These are phyloP conservation scores for Tolypocladium inflatum DNA, from an alignment of 2,329 filamentous ascomycete species.

Conservation along the genomic window DNA sequence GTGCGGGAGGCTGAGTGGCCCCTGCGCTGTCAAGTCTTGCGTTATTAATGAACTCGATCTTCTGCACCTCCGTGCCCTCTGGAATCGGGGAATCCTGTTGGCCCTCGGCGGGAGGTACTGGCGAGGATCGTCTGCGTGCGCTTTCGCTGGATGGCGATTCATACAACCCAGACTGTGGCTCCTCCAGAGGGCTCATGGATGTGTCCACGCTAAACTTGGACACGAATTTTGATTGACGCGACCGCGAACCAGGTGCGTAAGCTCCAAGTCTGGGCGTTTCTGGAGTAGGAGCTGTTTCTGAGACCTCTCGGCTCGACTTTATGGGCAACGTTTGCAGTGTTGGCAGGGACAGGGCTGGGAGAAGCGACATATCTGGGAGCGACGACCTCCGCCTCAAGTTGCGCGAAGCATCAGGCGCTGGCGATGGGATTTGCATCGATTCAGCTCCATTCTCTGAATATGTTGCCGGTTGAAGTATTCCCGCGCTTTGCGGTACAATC, in stretches of 20 bases:
- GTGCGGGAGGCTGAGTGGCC: neutral
- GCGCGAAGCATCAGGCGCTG: neutral
- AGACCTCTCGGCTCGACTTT: neutral
- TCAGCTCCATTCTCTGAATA: neutral
- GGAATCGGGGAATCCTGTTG: neutral
- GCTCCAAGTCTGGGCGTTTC: neutral
- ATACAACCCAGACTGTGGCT: constrained; percentile 2
- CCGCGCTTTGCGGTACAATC: neutral
- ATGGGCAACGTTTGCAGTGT: neutral
- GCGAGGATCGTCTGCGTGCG: constrained; percentile 38
- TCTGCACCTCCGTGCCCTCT: neutral
- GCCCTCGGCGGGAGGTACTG: constrained; percentile 29
- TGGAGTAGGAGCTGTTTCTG: neutral
- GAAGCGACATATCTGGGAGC: neutral
- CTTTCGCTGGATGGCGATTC: constrained; percentile 13
- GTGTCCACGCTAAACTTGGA: constrained; percentile 22
- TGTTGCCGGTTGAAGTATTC: neutral
- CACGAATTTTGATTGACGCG: constrained; percentile 7
- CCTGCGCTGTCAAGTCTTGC: neutral
- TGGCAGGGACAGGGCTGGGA: neutral
- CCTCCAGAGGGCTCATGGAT: constrained; percentile 5
- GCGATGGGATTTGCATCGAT: neutral
- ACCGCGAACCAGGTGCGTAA: neutral
- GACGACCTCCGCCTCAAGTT: neutral
- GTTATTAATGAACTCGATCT: neutral